Evolutionary conservation across 352 stramenopile species (phyloP), one percentile per base, ranked within the genome.

Genomic region (Halophytophthora polymorphica): DNA sequence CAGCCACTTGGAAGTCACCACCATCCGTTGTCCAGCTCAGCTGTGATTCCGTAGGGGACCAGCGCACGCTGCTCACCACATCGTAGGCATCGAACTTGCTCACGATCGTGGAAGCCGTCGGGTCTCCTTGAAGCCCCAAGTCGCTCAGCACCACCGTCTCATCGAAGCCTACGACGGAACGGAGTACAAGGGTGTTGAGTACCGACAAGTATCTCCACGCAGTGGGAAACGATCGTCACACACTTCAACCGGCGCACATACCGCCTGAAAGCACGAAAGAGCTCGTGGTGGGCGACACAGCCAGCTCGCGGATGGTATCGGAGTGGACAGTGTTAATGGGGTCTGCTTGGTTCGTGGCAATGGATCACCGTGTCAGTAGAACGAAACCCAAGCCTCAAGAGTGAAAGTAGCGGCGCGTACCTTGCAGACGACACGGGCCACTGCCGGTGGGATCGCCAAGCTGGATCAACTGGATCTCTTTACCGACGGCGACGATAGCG

Each of bases 21-120:
- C 72, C 77, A 53, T 93, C 83, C 2, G 83, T 91, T 4, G 83
- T 93, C 83, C 81, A 93, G 45, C 83, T 93, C 28, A 93, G 43
- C 5, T 76, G 65, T 2, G 67, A 58, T 15, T 69, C 50, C 0
- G 44, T 51, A 17, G 71, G 76, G 11, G 75, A 65, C 83, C 81
- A 93, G 2, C 83, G 78, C 36, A 93, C 28, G 45, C 83, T 93
- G 50, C 80, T 91, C 17, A 93, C 81, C 7, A 93, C 83, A 38
- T 93, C 77, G n/a, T 66, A 60, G 0, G 81, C 80, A 28, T 91
- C 66, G 36, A 81, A 89, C 29, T 90, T 91, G 22, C 53, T 53
- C 1, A 84, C 50, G 15, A 89, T 56, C 1, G 55, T 55, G 4
- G 73, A 59, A 14, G 56, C 45, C 17, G 45, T 62, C 8, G 64